Evolutionary conservation across 2,329 filamentous ascomycete genomes (phyloP), one percentile per base, ranked within the genome.

Genomic region (Amphichorda felina): DNA sequence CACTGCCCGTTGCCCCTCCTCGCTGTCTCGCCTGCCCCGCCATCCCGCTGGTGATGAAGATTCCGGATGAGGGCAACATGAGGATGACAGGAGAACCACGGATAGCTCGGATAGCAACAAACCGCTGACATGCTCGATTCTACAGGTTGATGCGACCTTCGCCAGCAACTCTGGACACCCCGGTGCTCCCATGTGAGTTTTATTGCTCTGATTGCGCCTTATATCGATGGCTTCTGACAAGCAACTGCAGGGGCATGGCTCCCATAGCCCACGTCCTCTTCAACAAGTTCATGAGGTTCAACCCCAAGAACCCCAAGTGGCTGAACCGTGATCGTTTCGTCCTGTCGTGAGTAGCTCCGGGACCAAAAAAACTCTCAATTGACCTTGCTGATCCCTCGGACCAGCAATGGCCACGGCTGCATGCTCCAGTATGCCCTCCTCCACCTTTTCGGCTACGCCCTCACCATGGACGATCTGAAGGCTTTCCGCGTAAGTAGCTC

Each of bases 261-360:
- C 89, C 91, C 43, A 79, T 88, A 56, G 81, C 91, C 63, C 91
- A 96, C 74, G 86, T 96, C 55, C 78, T 98, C 46, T 98, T 85
- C 72, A 94, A 94, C 78, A 93, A 91, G 66, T 93, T 95, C 75
- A 86, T 98, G 86, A 93, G 69, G 62, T 98, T 95, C 77, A 98
- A 96, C 81, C 91, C 91, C 54, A 93, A 95, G 81, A 95, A 94
- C 77, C 85, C 91, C 51, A 73, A 86, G 46, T 98, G 88, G 88
- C 56, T 91, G 53, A 96, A 96, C 78, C 82, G 91, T 57, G 91
- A 98, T 68, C 83, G 91, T 63, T 98, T 98, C 58, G 87, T 98
- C 43, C 87, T 98, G 60, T 98, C 91, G 88, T 95, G 76, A 75
- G 88, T 82, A 15, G 29, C 16, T 31, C 29, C 29, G 16, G 18